Evolutionary conservation across 139 green algal genomes (phyloP), one percentile per base, ranked within the genome.

Genomic region (Chlorella sp.): DNA sequence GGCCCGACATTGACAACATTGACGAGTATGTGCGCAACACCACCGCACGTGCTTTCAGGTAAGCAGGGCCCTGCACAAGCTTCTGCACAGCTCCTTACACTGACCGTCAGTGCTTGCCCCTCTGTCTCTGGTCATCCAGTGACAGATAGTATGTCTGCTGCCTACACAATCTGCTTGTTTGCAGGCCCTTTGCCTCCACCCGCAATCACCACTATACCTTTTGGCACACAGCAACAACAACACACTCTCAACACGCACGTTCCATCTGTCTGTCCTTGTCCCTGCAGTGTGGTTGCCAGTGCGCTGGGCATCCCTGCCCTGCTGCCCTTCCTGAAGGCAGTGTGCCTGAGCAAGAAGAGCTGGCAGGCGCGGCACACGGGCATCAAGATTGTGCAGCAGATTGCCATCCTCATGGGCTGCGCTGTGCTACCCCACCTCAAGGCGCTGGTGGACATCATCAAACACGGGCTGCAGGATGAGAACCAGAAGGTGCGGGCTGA

Each of bases 321-420:
- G 78, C 84, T 99, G 73, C 96, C 95, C 55, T 99, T 99, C 88
- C 86, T 99, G 22, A 97, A 98, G 83, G 95, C 95, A 33, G 95
- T 99, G 70, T 98, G 95, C 79, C 81, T 95, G 82, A 91, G 77
- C 69, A 97, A 98, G 81, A 98, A 99, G 88, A 90, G 76, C 30
- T 98, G 94, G 93, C 92, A 97, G 61, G 94, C 95, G 65, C 83
- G 95, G 31, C 95, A 99, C 80, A 99, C 95, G 29, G 95, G 95
- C 67, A 96, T 99, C 90, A 99, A 99, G 85, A 97, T 99, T 74
- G 88, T 97, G 70, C 95, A 99, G 87, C 79, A 99, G 84, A 98
- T 98, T 65, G 90, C 94, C 71, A 99, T 99, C 75, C 85, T 99
- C 36, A 91, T 97, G 84, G 93, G 95, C 66, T 97, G 93, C 78